phyloP scores from a whole-genome alignment of 805 yeast species.

The Lipomyces anomalus region DNA sequence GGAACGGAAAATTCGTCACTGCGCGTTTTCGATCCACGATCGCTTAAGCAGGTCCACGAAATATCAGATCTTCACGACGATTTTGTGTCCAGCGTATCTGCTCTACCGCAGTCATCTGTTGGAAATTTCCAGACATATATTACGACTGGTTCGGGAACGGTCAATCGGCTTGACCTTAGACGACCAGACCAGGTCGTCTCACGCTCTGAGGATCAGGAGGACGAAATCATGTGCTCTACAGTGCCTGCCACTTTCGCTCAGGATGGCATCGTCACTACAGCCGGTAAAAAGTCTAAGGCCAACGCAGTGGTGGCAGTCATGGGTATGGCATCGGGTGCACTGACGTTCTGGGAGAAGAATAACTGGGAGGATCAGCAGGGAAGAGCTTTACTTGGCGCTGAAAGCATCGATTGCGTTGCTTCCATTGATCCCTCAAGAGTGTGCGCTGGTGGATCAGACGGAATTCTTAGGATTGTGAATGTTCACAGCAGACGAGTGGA shows the following conservation, averaged over 20 bases:
- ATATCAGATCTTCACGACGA: slow-evolving; percentile 62
- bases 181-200: slow-evolving; percentile 50
- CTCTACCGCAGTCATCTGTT: slow-evolving; percentile 40
- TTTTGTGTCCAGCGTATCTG: slow-evolving; percentile 59
- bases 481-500: slow-evolving; percentile 56
- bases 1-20: slow-evolving; percentile 69
- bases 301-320: slow-evolving; percentile 64
- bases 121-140: slow-evolving; percentile 74
- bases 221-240: slow-evolving; percentile 74
- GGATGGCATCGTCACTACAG: background rate
- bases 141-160: slow-evolving; percentile 74
- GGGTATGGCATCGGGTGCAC: slow-evolving; percentile 86
- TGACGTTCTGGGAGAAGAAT: slow-evolving; percentile 80
- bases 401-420: slow-evolving; percentile 64
- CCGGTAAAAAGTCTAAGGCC: slow-evolving; percentile 6
- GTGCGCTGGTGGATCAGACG: slow-evolving; percentile 63
- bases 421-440: slow-evolving; percentile 37
- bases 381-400: slow-evolving; percentile 63
- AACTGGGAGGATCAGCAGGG: slow-evolving; percentile 62
- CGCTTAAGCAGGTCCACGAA: slow-evolving; percentile 45
- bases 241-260: slow-evolving; percentile 45
- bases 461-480: slow-evolving; percentile 62
- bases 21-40: slow-evolving; percentile 54
- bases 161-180: slow-evolving; percentile 72
- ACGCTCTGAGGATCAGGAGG: slow-evolving; percentile 85